A percentile compares a stretch with the other conserved stretches of the same genome.
phyloP scores from a whole-genome alignment of 352 stramenopile species.

The Phytophthora vignae region DNA sequence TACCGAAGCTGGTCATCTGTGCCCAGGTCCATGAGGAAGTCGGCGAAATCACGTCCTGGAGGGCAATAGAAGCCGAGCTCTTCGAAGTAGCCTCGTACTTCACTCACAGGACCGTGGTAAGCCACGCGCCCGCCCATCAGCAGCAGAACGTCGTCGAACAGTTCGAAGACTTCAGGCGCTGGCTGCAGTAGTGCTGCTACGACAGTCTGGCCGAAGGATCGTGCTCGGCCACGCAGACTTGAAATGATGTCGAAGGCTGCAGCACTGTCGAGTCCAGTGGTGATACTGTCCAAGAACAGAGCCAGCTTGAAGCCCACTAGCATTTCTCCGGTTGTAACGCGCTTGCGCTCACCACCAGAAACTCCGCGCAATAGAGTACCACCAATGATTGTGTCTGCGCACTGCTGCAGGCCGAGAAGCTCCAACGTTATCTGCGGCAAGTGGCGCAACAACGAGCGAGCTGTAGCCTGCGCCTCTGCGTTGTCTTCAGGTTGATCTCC shows the following conservation, averaged over 20 bases:
- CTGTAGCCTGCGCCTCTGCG: conserved; percentile 31
- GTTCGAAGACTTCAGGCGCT: conserved; percentile 61
- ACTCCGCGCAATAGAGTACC: conserved; percentile 62
- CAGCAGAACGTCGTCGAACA: conserved; percentile 67
- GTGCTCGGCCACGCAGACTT: conserved; percentile 41
- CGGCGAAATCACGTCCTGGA: conserved; percentile 46
- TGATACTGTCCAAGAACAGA: conserved; percentile 79
- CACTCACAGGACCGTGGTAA: conserved; percentile 57
- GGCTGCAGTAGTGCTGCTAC: conserved; percentile 88
- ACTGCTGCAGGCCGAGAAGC: conserved; percentile 53
- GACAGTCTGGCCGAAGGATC: conserved; percentile 48
- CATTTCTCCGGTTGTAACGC: conserved; percentile 89
- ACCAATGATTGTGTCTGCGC: conserved; percentile 56
- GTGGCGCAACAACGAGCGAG: conserved; percentile 35
- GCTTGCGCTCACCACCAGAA: conserved; percentile 91
- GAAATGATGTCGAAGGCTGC: conserved; percentile 65
- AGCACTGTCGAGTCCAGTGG: conserved; percentile 63
- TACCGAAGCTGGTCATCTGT: conserved; percentile 53
- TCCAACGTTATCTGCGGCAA: conserved; percentile 43
- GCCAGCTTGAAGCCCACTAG: conserved; percentile 78
- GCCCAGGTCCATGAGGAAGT: conserved; percentile 58
- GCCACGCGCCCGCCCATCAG: conserved; percentile 81
- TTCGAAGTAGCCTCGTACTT: conserved; percentile 51
- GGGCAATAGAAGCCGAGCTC: conserved; percentile 52
- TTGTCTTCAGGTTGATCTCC: conserved; percentile 23